Conservation (phyloP, 2,329 filamentous ascomycete genomes). For the Chrysoporthe austroafricana region DNA sequence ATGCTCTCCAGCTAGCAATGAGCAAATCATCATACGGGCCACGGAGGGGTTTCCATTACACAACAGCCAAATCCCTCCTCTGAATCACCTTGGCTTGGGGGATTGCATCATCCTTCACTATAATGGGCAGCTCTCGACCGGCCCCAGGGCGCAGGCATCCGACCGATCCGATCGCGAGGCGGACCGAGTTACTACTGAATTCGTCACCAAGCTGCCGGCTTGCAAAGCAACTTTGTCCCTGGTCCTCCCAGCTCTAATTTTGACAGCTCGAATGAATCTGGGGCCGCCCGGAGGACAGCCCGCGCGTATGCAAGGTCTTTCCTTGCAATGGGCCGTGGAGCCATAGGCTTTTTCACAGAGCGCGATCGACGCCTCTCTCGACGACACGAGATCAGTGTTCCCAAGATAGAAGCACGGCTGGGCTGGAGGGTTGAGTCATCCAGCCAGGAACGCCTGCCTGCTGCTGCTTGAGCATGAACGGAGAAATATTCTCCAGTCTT, state of each 20-base stretch:
- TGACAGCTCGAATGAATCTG: conserved; percentile 8
- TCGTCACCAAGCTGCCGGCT: conserved; percentile 3
- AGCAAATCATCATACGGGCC: conserved; percentile 19
- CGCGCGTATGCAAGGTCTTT: conserved; percentile 9
- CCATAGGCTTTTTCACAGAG: conserved; percentile 18
- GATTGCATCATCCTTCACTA: conserved; percentile 28
- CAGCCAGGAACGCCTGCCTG: conserved; percentile 1
- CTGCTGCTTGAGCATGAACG: background rate
- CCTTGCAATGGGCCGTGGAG: conserved; percentile 19
- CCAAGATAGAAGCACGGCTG: conserved; percentile 25
- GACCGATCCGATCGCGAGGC: conserved; percentile 4
- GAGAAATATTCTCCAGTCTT: background rate
- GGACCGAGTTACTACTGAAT: conserved; percentile 9
- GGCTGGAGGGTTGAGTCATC: background rate
- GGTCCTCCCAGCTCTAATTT: conserved; percentile 5
- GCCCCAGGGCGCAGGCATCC: background rate
- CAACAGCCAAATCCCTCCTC: conserved; percentile 12
- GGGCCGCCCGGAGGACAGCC: conserved; percentile 15
- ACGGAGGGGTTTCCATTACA: conserved; percentile 22
- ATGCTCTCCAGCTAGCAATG: conserved; percentile 21
- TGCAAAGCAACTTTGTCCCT: conserved; percentile 19
- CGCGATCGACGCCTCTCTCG: conserved; percentile 16
- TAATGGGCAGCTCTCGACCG: conserved; percentile 19
- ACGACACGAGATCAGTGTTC: conserved; percentile 19
- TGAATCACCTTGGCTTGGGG: background rate